Conservation (phyloP, 2,329 filamentous ascomycete species). For the Botryotinia narcissicola region DNA sequence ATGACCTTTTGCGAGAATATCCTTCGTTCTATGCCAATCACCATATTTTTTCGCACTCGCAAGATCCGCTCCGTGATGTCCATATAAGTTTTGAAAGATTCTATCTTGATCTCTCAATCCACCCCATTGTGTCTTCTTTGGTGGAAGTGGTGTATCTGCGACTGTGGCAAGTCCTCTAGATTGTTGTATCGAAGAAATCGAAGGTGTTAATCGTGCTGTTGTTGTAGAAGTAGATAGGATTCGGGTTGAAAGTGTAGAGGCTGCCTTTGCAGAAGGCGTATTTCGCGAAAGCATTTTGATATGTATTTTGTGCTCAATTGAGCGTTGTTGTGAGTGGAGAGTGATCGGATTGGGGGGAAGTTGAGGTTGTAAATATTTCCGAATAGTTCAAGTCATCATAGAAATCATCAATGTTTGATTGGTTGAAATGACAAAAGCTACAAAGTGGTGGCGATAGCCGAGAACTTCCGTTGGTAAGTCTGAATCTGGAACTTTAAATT, state of each 20-base stretch:
- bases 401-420: slow-evolving; percentile 24
- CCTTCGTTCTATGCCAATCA: slow-evolving; percentile 99
- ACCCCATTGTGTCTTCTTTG: slow-evolving; percentile 70
- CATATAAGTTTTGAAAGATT: slow-evolving; percentile 98
- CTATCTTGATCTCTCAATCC: slow-evolving; percentile 94
- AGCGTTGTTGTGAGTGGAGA: slow-evolving; percentile 27
- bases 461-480: slow-evolving; percentile 18
- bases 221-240: slow-evolving; percentile 36
- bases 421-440: slow-evolving; percentile 13
- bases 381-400: slow-evolving; percentile 29
- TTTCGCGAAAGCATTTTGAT: slow-evolving; percentile 41
- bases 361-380: slow-evolving; percentile 20
- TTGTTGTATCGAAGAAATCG: slow-evolving; percentile 50
- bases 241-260: slow-evolving; percentile 35
- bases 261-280: slow-evolving; percentile 36
- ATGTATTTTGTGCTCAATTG: slow-evolving; percentile 39
- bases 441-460: slow-evolving; percentile 20
- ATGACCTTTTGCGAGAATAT: slow-evolving; percentile 94
- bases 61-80: slow-evolving; percentile 85
- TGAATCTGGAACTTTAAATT: slow-evolving; percentile 6
- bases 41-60: slow-evolving; percentile 97
- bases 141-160: slow-evolving; percentile 65
- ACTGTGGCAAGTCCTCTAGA: slow-evolving; percentile 77
- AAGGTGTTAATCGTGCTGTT: slow-evolving; percentile 32
- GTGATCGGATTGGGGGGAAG: slow-evolving; percentile 23